Percentiles rank a stretch among this genome's conserved stretches.
These are phyloP conservation scores for Hysterangium stoloniferum DNA, from an alignment of 768 basidiomycete species.

Conservation along the genomic window DNA sequence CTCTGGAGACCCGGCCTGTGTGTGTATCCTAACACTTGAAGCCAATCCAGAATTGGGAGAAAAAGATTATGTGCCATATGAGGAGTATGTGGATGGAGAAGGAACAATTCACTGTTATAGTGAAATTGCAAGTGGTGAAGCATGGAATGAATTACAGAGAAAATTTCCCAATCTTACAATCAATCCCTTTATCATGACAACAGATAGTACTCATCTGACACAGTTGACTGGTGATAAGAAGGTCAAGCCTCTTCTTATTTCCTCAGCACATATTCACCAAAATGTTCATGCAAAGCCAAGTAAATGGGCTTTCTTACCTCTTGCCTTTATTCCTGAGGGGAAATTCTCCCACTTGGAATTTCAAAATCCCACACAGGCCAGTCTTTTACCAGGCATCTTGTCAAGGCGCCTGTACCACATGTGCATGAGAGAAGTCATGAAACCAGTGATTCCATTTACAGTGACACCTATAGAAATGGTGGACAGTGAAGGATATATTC, in stretches of 20 bases:
- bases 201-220: not conserved
- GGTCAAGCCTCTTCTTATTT: not conserved
- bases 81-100: constrained; percentile 13
- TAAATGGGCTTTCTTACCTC: not conserved
- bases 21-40: no score
- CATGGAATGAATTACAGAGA: not conserved
- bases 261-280: not conserved
- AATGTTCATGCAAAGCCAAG: not conserved
- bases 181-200: not conserved
- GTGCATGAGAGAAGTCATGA: not conserved
- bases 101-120: not conserved
- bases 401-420: not conserved
- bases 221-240: constrained; percentile 3
- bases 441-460: not conserved
- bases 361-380: not conserved
- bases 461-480: not conserved
- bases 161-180: constrained; percentile 1
- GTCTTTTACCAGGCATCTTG: not conserved
- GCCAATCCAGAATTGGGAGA: constrained; percentile 29
- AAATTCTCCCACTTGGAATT: constrained; percentile 1
- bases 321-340: not conserved
- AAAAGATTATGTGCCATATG: constrained; percentile 28
- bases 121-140: not conserved
- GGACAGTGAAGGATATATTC: constrained; percentile 2
- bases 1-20: no score